Evolutionary conservation across 2,329 filamentous ascomycete species (phyloP), one percentile per base, ranked within the genome.

Genomic region (Coniochaeta pulveracea): DNA sequence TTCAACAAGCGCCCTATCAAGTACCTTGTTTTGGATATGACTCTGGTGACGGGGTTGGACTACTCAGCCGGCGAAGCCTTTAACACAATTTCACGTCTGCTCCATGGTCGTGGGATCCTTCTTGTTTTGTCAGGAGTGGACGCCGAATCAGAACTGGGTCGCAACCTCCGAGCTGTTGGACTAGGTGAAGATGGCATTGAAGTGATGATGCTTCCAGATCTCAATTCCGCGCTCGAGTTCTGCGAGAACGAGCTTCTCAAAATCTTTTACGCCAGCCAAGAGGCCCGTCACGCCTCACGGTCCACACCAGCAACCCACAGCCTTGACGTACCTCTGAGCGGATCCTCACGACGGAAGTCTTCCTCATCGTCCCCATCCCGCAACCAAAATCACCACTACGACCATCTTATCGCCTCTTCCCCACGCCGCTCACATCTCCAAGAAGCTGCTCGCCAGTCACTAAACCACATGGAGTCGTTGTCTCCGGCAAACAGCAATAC

Each of bases 61-160:
- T 98, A 94, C 53, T 96, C 89, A 0, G 89, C 91, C 1, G 89
- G 86, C 1, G 91, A 98, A 54, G 91, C 85, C 0, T 96, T 98
- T 52, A 86, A 84, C 38, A 81, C 88, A 10, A 86, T 98, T 55
- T 91, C 88, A 50, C 76, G 91, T 15, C 69, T 96, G 14, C 64
- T 96, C 3, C 65, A 76, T 40, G 76, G 78, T 41, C 83, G 85
- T 49, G 76, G 77, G 17, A 83, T 98, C 22, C 72, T 80, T 37
- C 72, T 95, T 37, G 74, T 91, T 10, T 68, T 98, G 37, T 91
- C 85, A 34, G 85, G 88, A 2, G 73, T 96, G 3, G 76, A 85
- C 22, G 67, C 85, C 2, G 72, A 81, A 18, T 79, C 77, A 29
- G 74, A 82, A 19, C 69, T 96, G 10, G 86, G 85, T 6, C 74